A percentile compares a stretch with the other conserved stretches of the same genome.
Evolutionary conservation across 805 yeast species (phyloP).

Genomic region (Sugiyamaella floridensis): DNA sequence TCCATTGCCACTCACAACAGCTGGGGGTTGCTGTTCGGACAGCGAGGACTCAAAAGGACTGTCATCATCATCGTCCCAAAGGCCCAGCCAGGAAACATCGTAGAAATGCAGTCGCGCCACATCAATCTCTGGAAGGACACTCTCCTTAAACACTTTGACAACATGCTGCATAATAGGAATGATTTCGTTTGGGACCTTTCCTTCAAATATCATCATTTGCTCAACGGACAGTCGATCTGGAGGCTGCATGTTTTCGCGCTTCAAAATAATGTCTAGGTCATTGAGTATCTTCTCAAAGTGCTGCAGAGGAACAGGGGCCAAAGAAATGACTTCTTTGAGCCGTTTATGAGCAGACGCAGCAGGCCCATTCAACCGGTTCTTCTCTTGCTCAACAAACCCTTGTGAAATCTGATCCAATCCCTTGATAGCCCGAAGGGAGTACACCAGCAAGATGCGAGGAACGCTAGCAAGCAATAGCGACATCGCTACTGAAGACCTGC

Average conservation of each 20-base stretch:
- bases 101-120: slow-evolving; percentile 53
- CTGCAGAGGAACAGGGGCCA: slow-evolving; percentile 26
- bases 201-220: slow-evolving; percentile 55
- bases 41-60: slow-evolving; percentile 6
- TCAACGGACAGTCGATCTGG: slow-evolving; percentile 45
- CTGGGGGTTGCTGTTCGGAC: not conserved
- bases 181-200: slow-evolving; percentile 46
- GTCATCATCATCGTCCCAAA: slow-evolving; percentile 30
- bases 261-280: slow-evolving; percentile 34
- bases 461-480: slow-evolving; percentile 32
- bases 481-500: slow-evolving; percentile 23
- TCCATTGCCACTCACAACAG: not conserved
- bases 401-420: slow-evolving; percentile 30
- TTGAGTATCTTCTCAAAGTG: slow-evolving; percentile 32
- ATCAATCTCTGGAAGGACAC: slow-evolving; percentile 40
- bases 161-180: slow-evolving; percentile 32
- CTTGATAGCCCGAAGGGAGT: slow-evolving; percentile 33
- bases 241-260: slow-evolving; percentile 27
- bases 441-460: slow-evolving; percentile 32
- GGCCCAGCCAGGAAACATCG: slow-evolving; percentile 58
- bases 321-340: slow-evolving; percentile 23
- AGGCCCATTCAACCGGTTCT: slow-evolving; percentile 22
- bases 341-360: slow-evolving; percentile 24
- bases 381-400: slow-evolving; percentile 18
- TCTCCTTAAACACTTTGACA: slow-evolving; percentile 42